These are phyloP conservation scores for Fusarium goolgardi DNA, from an alignment of 2,329 filamentous ascomycete genomes.

Conservation along the genomic window DNA sequence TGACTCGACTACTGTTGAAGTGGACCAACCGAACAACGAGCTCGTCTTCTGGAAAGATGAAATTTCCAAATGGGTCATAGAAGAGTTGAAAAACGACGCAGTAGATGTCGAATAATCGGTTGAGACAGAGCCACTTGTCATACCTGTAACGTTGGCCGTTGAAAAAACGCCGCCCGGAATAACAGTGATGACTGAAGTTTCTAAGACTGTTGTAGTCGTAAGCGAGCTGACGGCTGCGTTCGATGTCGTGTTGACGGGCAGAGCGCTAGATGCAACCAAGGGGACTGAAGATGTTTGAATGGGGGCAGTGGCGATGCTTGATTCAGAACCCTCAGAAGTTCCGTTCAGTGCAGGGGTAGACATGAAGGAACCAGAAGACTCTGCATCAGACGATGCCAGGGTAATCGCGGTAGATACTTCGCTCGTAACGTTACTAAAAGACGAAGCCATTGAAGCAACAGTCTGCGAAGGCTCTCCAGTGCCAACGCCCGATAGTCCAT, in stretches of 20 bases:
- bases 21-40: slow-evolving; percentile 33
- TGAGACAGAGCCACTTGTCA: slow-evolving; percentile 10
- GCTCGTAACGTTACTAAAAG: slow-evolving; percentile 5
- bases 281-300: slow-evolving; percentile 1
- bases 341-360: background rate
- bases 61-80: background rate
- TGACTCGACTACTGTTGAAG: slow-evolving; percentile 23
- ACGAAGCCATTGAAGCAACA: background rate
- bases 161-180: slow-evolving; percentile 27
- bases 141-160: slow-evolving; percentile 12
- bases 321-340: slow-evolving; percentile 2
- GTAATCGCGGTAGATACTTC: background rate
- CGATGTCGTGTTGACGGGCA: slow-evolving; percentile 19
- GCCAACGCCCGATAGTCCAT: slow-evolving; percentile 5
- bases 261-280: slow-evolving; percentile 16
- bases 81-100: slow-evolving; percentile 13
- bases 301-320: slow-evolving; percentile 1
- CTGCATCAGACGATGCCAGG: background rate
- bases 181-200: slow-evolving; percentile 34
- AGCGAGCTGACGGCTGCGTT: background rate
- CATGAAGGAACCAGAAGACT: slow-evolving; percentile 11
- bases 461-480: slow-evolving; percentile 5
- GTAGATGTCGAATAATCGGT: slow-evolving; percentile 17
- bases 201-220: slow-evolving; percentile 23
- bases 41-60: slow-evolving; percentile 9